A percentile compares a stretch with the other conserved stretches of the same genome.
Evolutionary conservation across 306 rosid species (phyloP).

Genomic region (Acacia crassicarpa): DNA sequence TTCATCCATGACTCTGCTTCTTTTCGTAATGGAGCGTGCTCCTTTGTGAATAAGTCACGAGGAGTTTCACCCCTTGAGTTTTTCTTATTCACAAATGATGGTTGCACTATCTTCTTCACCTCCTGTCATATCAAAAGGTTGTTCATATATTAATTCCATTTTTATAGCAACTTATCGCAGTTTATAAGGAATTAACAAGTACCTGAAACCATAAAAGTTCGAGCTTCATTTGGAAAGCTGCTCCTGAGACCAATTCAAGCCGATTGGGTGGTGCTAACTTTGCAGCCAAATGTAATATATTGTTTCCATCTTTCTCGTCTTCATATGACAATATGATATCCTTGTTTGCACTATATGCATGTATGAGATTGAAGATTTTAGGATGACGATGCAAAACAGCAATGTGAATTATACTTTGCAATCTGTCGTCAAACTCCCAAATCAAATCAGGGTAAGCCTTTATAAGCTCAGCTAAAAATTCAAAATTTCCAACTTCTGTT

Average conservation of each 20-base stretch:
- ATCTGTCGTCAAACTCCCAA: constrained; percentile 13
- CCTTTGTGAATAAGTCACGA: constrained; percentile 26
- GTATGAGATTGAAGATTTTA: background rate
- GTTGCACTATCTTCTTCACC: constrained; percentile 44
- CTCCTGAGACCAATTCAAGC: constrained; percentile 41
- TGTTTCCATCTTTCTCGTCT: background rate
- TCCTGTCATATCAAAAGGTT: constrained; percentile 26
- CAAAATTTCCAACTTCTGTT: constrained; percentile 39
- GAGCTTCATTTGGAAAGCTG: constrained; percentile 40
- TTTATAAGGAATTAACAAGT: background rate
- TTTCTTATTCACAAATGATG: constrained; percentile 7
- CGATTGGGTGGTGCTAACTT: constrained; percentile 27
- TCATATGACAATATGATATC: constrained; percentile 17
- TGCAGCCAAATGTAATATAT: constrained; percentile 43
- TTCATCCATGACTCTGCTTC: constrained; percentile 50
- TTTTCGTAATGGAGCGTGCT: constrained; percentile 27
- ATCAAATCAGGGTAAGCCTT: constrained; percentile 13
- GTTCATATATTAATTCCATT: background rate
- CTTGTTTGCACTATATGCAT: background rate
- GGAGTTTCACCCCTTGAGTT: constrained; percentile 31
- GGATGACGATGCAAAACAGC: background rate
- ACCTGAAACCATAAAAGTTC: constrained; percentile 49
- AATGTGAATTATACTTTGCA: constrained; percentile 7
- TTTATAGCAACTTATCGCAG: too few species aligned
- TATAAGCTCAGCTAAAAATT: constrained; percentile 35